Evolutionary conservation across 371 early-diverging fungal species (phyloP), one percentile per base, ranked within the genome.

Genomic region (Blastocladiella emersonii): DNA sequence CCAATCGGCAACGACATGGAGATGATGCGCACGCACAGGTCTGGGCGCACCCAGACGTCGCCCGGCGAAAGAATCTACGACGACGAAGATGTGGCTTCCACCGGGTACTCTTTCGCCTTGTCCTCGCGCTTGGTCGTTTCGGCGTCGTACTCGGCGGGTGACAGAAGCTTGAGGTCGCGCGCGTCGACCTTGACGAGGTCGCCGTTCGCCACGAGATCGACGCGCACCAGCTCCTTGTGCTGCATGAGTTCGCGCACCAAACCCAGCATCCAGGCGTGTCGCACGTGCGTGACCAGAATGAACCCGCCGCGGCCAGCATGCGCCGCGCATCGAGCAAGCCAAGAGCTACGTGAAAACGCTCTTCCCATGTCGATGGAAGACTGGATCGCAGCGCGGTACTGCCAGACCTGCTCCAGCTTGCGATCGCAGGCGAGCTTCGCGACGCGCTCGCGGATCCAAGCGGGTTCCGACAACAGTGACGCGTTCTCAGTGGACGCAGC

Each of bases 1-100:
- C 64, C 62, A 6, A 34, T 27, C 13, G 23, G 35, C 27, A 62
- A 36, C 4, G 64, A 63, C 44, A 63, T 63, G 44, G 61, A 61
- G 19, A 63, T 34, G 17, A 63, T 34, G n/a, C 64, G 37, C 13
- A 63, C 64, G 15, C 34, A 64, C 15, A 63, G 56, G 30, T 34
- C 35, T 6, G 64, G 64, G 13, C 51, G 63, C 3, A 63, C 25
- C 64, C 64, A 63, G 3, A n/a, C 32, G 27, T 59, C 8, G 27
- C 15, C 36, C 21, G 57, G 8, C 57, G 57, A 8, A 12, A 15
- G 23, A 10, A 27, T 25, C 19, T 8, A 19, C n/a, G 39, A 19
- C 1, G 57, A 57, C 3, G 35, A 56, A 2, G 56, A 32, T 7
- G 34, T 19, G 23, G 15, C 12, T 15, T 12, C 15, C 27, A 15